Evolutionary conservation across 805 yeast species (phyloP).

Genomic region (Yamadazyma insecticola): DNA sequence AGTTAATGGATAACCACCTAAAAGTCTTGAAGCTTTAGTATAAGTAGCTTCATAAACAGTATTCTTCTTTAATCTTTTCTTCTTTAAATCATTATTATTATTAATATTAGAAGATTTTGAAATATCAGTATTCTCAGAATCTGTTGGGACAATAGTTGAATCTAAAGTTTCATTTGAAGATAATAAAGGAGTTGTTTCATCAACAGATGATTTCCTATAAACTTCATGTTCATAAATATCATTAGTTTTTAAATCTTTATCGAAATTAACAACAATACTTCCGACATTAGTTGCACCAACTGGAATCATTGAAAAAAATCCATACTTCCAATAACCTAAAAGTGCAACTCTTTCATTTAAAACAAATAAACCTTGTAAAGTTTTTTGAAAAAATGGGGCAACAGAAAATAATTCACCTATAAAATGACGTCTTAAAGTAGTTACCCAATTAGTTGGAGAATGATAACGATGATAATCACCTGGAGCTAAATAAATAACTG

Average conservation of each 20-base stretch:
- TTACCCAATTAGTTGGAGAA: slow-evolving; percentile 95
- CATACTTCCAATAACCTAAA: slow-evolving; percentile 94
- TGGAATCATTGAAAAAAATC: slow-evolving; percentile 97
- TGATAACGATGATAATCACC: slow-evolving; percentile 98
- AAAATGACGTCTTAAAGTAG: slow-evolving; percentile 88
- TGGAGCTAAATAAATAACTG: slow-evolving; percentile 94
- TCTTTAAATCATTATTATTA: no score
- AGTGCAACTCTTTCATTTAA: slow-evolving; percentile 93
- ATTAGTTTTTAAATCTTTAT: slow-evolving; percentile 84
- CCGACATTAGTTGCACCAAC: slow-evolving; percentile 99
- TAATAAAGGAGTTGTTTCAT: slow-evolving; percentile 31
- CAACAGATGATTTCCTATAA: slow-evolving; percentile 13
- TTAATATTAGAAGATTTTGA: slow-evolving; percentile 10
- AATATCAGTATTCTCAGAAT: slow-evolving; percentile 9
- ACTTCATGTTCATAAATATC: slow-evolving; percentile 54
- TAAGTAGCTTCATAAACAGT: slow-evolving; percentile 95
- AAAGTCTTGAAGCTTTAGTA: slow-evolving; percentile 63
- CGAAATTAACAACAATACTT: slow-evolving; percentile 86
- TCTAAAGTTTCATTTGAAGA: background rate
- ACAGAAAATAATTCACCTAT: slow-evolving; percentile 94
- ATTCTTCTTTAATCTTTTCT: slow-evolving; percentile 53
- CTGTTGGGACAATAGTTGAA: background rate
- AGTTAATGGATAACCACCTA: slow-evolving; percentile 83
- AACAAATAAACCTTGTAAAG: slow-evolving; percentile 81
- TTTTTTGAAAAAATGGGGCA: slow-evolving; percentile 91